Evolutionary conservation across 2,329 filamentous ascomycete species (phyloP).

Genomic region (Aspergillus brasiliensis): DNA sequence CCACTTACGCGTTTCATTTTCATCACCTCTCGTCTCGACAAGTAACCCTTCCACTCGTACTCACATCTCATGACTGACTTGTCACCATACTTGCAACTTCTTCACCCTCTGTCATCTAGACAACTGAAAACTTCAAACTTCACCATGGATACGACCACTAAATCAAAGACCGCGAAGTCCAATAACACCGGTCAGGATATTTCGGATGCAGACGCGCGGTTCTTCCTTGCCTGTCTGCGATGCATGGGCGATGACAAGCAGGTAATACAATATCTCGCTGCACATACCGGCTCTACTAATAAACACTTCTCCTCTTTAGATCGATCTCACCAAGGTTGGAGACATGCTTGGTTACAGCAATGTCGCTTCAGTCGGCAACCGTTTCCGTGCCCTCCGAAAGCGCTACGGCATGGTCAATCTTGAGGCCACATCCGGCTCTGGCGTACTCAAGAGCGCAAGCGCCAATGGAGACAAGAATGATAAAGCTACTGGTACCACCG

Average conservation of each 20-base stretch:
- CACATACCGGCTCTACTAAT: neutral
- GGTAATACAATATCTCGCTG: conserved; percentile 9
- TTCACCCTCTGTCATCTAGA: neutral
- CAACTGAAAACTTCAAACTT: neutral
- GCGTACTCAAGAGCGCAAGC: neutral
- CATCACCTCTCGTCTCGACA: neutral
- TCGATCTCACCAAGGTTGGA: conserved; percentile 30
- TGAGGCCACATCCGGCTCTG: conserved; percentile 11
- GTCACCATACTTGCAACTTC: neutral
- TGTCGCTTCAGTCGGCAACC: conserved; percentile 29
- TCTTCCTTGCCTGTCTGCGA: conserved; percentile 32
- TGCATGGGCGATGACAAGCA: conserved; percentile 20
- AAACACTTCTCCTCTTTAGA: conserved; percentile 13
- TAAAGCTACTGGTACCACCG: neutral
- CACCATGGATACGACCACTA: conserved; percentile 9
- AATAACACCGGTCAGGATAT: conserved; percentile 3
- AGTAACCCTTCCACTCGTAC: neutral
- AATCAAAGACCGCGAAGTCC: neutral
- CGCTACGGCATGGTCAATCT: conserved; percentile 26
- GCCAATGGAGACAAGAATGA: neutral
- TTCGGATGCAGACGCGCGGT: conserved; percentile 18
- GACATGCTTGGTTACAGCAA: conserved; percentile 31
- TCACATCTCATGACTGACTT: neutral
- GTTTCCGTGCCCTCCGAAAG: conserved; percentile 29
- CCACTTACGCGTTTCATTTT: neutral